Conservation (phyloP, 2,329 filamentous ascomycete species). For the Gaeumannomyces sp. region DNA sequence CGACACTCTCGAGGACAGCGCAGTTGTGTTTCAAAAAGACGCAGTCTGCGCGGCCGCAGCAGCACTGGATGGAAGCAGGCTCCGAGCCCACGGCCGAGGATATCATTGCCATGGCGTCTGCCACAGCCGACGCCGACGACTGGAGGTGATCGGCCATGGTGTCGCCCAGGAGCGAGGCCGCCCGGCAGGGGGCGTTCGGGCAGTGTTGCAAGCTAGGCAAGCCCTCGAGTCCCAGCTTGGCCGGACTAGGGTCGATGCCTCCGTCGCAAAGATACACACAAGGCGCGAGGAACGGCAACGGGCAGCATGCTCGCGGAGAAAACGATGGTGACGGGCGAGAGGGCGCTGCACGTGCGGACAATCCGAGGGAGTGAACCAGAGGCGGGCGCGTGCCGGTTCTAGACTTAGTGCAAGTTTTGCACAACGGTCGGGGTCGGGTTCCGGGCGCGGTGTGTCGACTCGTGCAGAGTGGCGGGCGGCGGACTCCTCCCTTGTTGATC, state of each 20-base stretch:
- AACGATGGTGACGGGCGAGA: neutral
- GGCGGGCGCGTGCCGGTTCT: no score
- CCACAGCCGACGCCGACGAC: conserved; percentile 3
- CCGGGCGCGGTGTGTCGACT: neutral
- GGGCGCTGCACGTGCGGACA: neutral
- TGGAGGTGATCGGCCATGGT: conserved; percentile 4
- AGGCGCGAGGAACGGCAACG: neutral
- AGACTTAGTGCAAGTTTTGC: neutral
- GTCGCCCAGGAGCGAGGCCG: neutral
- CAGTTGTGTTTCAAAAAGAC: conserved; percentile 76
- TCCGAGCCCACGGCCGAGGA: conserved; percentile 7
- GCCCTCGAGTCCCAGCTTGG: neutral
- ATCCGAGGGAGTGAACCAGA: neutral
- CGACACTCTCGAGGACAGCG: conserved; percentile 69
- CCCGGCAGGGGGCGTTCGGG: neutral
- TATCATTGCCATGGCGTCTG: conserved; percentile 8
- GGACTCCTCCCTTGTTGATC: neutral
- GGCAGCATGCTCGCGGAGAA: conserved; percentile 2
- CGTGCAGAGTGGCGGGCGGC: neutral
- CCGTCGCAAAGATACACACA: neutral
- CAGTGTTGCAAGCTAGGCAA: neutral
- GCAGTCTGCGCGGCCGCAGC: conserved; percentile 78
- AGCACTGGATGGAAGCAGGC: conserved; percentile 55
- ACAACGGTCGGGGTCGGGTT: neutral
- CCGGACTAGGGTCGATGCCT: conserved; percentile 1